phyloP scores from a whole-genome alignment of 495 filamentous ascomycete species.

The Patellaria atrata region DNA sequence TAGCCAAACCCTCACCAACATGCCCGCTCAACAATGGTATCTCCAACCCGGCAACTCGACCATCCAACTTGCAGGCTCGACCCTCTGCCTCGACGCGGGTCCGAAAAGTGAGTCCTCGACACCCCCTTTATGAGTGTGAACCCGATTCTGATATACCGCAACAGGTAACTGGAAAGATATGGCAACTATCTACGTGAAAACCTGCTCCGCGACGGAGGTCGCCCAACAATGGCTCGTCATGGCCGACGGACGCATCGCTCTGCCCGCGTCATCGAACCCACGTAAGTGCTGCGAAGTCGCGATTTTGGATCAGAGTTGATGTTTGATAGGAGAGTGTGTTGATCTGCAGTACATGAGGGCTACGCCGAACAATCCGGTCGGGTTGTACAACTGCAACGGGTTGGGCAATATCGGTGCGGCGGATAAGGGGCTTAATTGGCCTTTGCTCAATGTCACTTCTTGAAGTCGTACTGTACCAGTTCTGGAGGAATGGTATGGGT shows the following conservation, averaged over 20 bases:
- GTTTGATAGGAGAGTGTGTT: slow-evolving; percentile 33
- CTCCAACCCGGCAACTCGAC: slow-evolving; percentile 27
- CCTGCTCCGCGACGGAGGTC: slow-evolving; percentile 29
- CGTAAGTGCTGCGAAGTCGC: slow-evolving; percentile 23
- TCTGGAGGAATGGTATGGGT: no score
- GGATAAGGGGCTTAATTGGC: slow-evolving; percentile 43
- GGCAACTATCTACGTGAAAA: slow-evolving; percentile 31
- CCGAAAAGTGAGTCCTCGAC: slow-evolving; percentile 28
- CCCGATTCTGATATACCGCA: slow-evolving; percentile 1
- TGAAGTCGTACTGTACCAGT: no score
- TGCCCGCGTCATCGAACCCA: slow-evolving; percentile 29
- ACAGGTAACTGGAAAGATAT: slow-evolving; percentile 40
- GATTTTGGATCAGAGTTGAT: slow-evolving; percentile 4
- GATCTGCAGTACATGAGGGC: slow-evolving; percentile 39
- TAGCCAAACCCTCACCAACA: slow-evolving; percentile 30
- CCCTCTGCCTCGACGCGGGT: slow-evolving; percentile 37
- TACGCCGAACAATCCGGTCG: slow-evolving; percentile 37
- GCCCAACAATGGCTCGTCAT: slow-evolving; percentile 35
- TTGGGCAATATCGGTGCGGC: slow-evolving; percentile 34
- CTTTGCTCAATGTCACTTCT: slow-evolving; percentile 28
- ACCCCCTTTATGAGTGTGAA: not conserved
- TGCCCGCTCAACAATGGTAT: slow-evolving; percentile 37
- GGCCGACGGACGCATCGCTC: slow-evolving; percentile 35
- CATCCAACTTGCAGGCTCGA: slow-evolving; percentile 33
- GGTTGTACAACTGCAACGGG: slow-evolving; percentile 36